Evolutionary conservation across 2,329 filamentous ascomycete genomes (phyloP).

Genomic region (Pseudohalonectria lignicola): DNA sequence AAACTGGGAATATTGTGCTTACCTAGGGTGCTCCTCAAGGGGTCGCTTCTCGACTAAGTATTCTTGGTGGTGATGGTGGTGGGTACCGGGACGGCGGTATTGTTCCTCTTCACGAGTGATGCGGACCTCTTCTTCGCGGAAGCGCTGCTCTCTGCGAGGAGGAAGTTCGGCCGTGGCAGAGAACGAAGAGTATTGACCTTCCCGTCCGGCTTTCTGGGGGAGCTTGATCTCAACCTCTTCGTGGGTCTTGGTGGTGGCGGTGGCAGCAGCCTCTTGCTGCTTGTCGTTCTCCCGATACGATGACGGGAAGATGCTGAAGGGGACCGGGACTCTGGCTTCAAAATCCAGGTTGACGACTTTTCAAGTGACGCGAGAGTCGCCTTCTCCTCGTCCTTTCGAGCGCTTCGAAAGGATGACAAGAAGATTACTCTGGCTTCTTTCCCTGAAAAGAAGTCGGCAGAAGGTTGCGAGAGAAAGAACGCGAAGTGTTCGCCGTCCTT

Average conservation of each 20-base stretch:
- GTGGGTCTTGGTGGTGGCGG: conserved; percentile 51
- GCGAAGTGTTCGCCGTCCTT: conserved; percentile 24
- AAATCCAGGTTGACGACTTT: conserved; percentile 98
- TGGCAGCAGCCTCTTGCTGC: conserved; percentile 20
- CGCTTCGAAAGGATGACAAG: conserved; percentile 53
- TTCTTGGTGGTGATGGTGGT: conserved; percentile 41
- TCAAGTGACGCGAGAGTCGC: conserved; percentile 29
- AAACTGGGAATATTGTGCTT: too few species aligned
- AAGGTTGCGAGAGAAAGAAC: conserved; percentile 25
- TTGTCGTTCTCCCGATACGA: conserved; percentile 22
- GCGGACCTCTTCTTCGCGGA: conserved; percentile 74
- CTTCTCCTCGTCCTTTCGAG: conserved; percentile 32
- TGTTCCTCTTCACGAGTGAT: conserved; percentile 70
- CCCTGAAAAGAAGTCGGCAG: conserved; percentile 35
- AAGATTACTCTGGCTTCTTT: conserved; percentile 38
- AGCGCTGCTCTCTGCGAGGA: conserved; percentile 47
- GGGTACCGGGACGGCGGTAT: conserved; percentile 60
- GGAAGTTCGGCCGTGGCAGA: conserved; percentile 50
- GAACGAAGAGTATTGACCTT: conserved; percentile 85
- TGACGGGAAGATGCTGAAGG: conserved; percentile 62
- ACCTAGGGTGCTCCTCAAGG: too few species aligned
- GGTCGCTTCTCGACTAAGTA: too few species aligned
- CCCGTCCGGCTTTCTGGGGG: conserved; percentile 85
- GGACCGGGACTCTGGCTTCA: conserved; percentile 98
- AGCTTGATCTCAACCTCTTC: conserved; percentile 84